Base-by-base conservation (phyloP, 2,329 filamentous ascomycete species). In the Akanthomyces lecanii region DNA sequence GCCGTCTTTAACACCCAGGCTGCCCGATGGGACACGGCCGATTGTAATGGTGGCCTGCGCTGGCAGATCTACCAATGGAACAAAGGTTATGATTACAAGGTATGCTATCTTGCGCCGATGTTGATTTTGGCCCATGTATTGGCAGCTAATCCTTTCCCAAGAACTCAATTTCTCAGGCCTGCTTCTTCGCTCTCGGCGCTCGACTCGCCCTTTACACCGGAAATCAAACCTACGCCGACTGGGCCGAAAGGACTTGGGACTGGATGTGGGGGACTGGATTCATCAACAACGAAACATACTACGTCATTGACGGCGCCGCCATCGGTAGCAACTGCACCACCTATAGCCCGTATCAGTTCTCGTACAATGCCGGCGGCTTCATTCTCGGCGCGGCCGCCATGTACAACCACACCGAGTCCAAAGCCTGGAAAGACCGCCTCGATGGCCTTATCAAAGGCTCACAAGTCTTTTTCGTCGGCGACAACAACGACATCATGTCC, bases 31-130 rank as follows among this genome's bases (percentile, higher is more conserved):
- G 90, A 93, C 66, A 79, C 73, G 1, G 74, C 79, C 1, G 77
- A 84, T 58, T 96, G 91, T 68, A 81, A 80, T n/a, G 91, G 91
- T 47, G 92, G 91, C 6, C 74, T 95, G 57, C 84, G 89, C 65
- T 94, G 90, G 90, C 92, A 96, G 76, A 92, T 96, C 54, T 94
- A 90, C 72, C 81, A 84, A 1, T 92, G 90, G 79, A 95, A 96
- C 71, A 86, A 83, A 47, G 92, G 92, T 16, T 96, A 88, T 75
- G 83, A 89, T 69, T 92, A 94, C 81, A 95, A 64, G 53, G 63
- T 62, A 38, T 3, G 48, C 38, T 18, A 11, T 40, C 2, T 25
- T 18, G 28, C 28, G 33, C 16, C 33, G 23, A 44, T 8, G 12
- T 25, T 14, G 2, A 45, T 11, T 2, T 11, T 28, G 6, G 14